Percentiles rank a stretch among this genome's conserved stretches.
Evolutionary conservation across 768 basidiomycete species (phyloP).

Genomic region (Lentinus brumalis): DNA sequence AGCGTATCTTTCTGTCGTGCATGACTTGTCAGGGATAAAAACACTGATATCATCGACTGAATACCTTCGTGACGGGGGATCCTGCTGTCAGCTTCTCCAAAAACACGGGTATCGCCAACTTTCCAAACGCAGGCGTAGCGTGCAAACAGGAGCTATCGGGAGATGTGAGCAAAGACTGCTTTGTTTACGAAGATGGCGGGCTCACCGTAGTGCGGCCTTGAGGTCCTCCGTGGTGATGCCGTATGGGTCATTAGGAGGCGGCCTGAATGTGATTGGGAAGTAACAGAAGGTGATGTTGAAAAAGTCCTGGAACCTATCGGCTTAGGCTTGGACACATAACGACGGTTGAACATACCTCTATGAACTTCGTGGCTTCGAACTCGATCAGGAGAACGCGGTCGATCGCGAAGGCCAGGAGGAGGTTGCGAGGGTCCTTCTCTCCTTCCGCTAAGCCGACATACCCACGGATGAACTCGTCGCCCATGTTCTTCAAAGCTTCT

Average conservation of each 20-base stretch:
- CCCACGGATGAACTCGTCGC: slow-evolving; percentile 67
- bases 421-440: slow-evolving; percentile 96
- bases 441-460: slow-evolving; percentile 88
- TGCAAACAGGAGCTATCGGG: slow-evolving; percentile 64
- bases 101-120: slow-evolving; percentile 83
- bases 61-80: slow-evolving; percentile 80
- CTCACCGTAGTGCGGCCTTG: slow-evolving; percentile 66
- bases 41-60: slow-evolving; percentile 5
- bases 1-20: slow-evolving; percentile 78
- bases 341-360: slow-evolving; percentile 63
- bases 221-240: slow-evolving; percentile 90
- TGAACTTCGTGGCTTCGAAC: slow-evolving; percentile 72
- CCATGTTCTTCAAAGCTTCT: slow-evolving; percentile 75
- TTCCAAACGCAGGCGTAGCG: slow-evolving; percentile 82
- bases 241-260: slow-evolving; percentile 92
- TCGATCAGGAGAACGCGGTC: slow-evolving; percentile 84
- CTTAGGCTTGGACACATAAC: neutral
- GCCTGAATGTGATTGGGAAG: slow-evolving; percentile 96
- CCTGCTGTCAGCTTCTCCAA: slow-evolving; percentile 89
- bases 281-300: slow-evolving; percentile 98
- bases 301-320: slow-evolving; percentile 55
- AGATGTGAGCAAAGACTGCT: neutral
- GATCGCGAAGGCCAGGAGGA: slow-evolving; percentile 87
- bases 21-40: slow-evolving; percentile 4
- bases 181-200: neutral